Percentiles rank a stretch among this genome's conserved stretches.
Evolutionary conservation across 768 basidiomycete genomes (phyloP).

Genomic region (Hortiboletus flavorubellus): DNA sequence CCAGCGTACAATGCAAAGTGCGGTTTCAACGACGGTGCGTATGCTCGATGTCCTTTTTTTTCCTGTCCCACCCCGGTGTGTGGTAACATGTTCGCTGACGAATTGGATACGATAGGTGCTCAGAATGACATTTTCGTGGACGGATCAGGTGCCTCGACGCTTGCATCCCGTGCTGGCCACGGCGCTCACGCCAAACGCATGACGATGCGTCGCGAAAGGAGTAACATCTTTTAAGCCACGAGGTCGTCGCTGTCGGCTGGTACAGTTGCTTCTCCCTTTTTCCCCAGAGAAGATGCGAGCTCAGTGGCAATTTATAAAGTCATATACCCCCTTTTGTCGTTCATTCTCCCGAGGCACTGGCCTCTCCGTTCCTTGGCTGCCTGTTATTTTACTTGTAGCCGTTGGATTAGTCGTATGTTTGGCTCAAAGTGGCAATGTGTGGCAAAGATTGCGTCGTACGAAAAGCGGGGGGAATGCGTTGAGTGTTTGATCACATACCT

Average conservation of each 20-base stretch:
- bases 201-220: not conserved
- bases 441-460: no score
- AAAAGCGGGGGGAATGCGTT: no score
- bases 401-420: not conserved
- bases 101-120: conserved; percentile 5
- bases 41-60: not conserved
- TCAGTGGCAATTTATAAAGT: not conserved
- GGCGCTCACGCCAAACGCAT: not conserved
- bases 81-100: not conserved
- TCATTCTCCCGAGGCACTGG: not conserved
- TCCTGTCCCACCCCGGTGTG: not conserved
- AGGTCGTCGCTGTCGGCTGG: not conserved
- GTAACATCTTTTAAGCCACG: not conserved
- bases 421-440: no score
- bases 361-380: not conserved
- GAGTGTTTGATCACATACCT: conserved; percentile 63
- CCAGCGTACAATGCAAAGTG: conserved; percentile 14
- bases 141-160: not conserved
- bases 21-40: conserved; percentile 13
- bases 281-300: not conserved
- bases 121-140: conserved; percentile 18
- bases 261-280: not conserved
- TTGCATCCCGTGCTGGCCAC: not conserved
- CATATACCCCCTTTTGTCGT: not conserved
- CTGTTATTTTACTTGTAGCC: not conserved